Evolutionary conservation across 768 basidiomycete genomes (phyloP), one percentile per base, ranked within the genome.

Genomic region (Tephrocybe sp.): DNA sequence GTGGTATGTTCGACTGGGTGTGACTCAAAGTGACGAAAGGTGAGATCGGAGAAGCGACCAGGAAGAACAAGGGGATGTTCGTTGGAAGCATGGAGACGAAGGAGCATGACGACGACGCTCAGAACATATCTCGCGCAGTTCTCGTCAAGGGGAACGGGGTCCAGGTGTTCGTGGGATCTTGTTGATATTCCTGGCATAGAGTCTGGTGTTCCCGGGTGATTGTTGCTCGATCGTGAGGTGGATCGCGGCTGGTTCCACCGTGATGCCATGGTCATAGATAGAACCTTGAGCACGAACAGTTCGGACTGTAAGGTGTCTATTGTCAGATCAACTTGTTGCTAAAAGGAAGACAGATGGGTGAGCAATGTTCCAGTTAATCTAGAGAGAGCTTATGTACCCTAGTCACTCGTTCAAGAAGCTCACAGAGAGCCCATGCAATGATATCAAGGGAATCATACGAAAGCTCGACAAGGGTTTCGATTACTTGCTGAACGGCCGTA

Each of bases 231-330:
- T 15, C 73, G 73, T 16, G 78, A 78, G 24, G 61, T 63, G 6
- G 76, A 64, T 12, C 74, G 68, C 4, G 72, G 62, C 42, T 71
- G 66, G 29, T 70, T 74, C 87, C 88, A 92, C 25, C 88, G 82
- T 13, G 87, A 83, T 4, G 88, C 81, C 77, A 94, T 82, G 40
- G 84, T 81, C 37, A 86, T 74, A 0, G 86, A 77, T 11, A 95
- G 67, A 19, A 94, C 83, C 67, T 94, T 91, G 59, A 94, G 75
- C 31, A 94, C 69, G 57, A 90, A 91, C 1, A 94, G 73, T 63
- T 94, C 89, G 0, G 92, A 94, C 61, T 94, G 91, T 3, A 93
- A 76, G 36, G 86, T 78, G 48, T 91, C 86, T 15, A 89, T 72
- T 2, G 83, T 72, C 49, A 78, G 69, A 58, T 82, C 79, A 52